Evolutionary conservation across 1,139 yeast species (phyloP), one percentile per base, ranked within the genome.

Genomic region (Hyphopichia burtonii): DNA sequence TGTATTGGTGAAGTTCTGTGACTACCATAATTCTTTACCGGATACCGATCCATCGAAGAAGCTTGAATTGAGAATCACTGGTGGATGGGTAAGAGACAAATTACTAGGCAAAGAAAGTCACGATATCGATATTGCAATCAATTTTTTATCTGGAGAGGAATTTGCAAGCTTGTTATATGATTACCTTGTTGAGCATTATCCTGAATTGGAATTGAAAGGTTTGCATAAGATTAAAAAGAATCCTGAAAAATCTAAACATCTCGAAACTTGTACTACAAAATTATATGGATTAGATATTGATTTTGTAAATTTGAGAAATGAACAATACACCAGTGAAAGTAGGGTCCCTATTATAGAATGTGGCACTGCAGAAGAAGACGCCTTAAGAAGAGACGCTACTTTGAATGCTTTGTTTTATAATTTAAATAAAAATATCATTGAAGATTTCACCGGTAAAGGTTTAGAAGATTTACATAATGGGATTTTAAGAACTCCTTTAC

Each of bases 51-150:
- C 46, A 1, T 40, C 44, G 6, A 38, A 48, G 25, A 54, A 49
- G 17, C 48, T 74, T 18, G 83, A 78, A 27, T 71, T 91, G 17
- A 65, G 99, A 48, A 86, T 93, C 52, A 91, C 98, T 0, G 99
- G 99, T 27, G 99, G 99, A 1, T 93, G 99, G 99, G 99, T 93
- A 5, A 76, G 99, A 54, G 99, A 93, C 62, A 93, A 93, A 66
- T 67, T 93, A 31, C 68, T 94, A 32, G 95, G 95, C 0, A 73
- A 76, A 39, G 82, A 79, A 27, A 83, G 94, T 41, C 83, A 93
- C 56, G 99, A 93, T 61, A 71, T 93, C 34, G 99, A 93, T 56
- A 87, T 93, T 42, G 98, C 97, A 7, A 78, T 94, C 44, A 90
- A 93, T 60, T 73, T 73, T 44, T 66, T 88, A 55, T 79, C 96